Evolutionary conservation across 192 early-diverging fungal genomes (phyloP), one percentile per base, ranked within the genome.

Genomic region (Coemansia sp.): DNA sequence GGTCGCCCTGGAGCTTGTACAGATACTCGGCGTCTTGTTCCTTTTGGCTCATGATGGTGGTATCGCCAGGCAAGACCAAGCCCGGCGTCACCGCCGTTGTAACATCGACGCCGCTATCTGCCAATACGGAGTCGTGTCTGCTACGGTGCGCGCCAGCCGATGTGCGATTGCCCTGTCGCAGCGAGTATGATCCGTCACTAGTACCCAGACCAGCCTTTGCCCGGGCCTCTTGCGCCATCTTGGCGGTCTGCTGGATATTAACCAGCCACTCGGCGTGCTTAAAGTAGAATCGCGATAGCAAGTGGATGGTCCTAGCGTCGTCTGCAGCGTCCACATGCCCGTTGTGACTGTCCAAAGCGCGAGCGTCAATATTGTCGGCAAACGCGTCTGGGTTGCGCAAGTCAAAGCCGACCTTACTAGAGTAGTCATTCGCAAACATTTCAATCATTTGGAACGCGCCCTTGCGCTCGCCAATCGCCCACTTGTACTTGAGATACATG

Each of bases 181-280:
- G 50, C 55, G 53, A 40, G 38, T 62, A 64, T 1, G 28, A 40
- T 13, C 30, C 55, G 26, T 66, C 58, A 23, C 38, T n/a, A 39
- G 32, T 10, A 3, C 49, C 72, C 2, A 69, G 44, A 6, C 32
- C 47, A 28, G 60, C 73, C 43, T 68, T 70, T 14, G 33, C 38
- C 2, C 40, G 32, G 9, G 68, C 49, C 47, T 69, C 61, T 23
- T 76, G 57, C 23, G 33, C 67, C 32, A 76, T 64, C 5, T 30
- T 58, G 1, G 39, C 42, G 40, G 14, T 64, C 21, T 70, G 64
- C 53, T 77, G 70, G 30, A 77, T 63, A 17, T 35, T 68, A 26
- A 42, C 61, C 19, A 97, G 94, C 97, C 97, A 98, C 78, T 98
- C 94, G 32, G 94, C 97, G 53, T 92, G 88, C 72, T 95, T 93